phyloP scores from a whole-genome alignment of 768 basidiomycete genomes.

The Pleurotus eryngii region DNA sequence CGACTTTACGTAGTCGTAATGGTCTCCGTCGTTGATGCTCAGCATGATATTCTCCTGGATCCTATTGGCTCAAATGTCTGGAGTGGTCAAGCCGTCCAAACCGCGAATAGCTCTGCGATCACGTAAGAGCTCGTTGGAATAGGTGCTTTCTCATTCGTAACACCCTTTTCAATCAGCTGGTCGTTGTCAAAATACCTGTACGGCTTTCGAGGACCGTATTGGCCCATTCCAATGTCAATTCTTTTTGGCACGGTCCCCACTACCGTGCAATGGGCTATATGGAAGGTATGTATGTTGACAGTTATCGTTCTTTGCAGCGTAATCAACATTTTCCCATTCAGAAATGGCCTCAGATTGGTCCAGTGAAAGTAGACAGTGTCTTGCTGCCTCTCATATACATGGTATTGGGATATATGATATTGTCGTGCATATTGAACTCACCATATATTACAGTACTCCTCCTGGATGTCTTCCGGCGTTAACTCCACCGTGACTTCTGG shows the following conservation, averaged over 20 bases:
- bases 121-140: slow-evolving; percentile 23
- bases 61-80: slow-evolving; percentile 60
- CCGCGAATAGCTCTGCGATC: slow-evolving; percentile 53
- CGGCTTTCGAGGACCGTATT: slow-evolving; percentile 49
- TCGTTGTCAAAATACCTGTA: slow-evolving; percentile 60
- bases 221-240: slow-evolving; percentile 50
- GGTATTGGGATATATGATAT: slow-evolving; percentile 22
- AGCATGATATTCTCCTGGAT: slow-evolving; percentile 50
- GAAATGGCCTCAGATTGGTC: slow-evolving; percentile 55
- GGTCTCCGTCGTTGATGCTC: slow-evolving; percentile 48
- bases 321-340: slow-evolving; percentile 16
- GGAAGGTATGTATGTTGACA: slow-evolving; percentile 32
- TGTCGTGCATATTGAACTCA: background rate
- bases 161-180: slow-evolving; percentile 47
- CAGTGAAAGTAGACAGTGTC: slow-evolving; percentile 42
- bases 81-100: slow-evolving; percentile 51
- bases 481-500: slow-evolving; percentile 47
- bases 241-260: slow-evolving; percentile 53
- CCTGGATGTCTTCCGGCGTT: slow-evolving; percentile 46
- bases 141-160: slow-evolving; percentile 37
- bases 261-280: slow-evolving; percentile 49
- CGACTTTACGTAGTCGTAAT: slow-evolving; percentile 44
- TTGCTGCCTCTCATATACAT: slow-evolving; percentile 56
- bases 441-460: slow-evolving; percentile 28
- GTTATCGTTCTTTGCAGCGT: background rate